These are phyloP conservation scores for Kingdonia uniflora DNA, from an alignment of 164 flowering plant genomes.

Conservation along the genomic window DNA sequence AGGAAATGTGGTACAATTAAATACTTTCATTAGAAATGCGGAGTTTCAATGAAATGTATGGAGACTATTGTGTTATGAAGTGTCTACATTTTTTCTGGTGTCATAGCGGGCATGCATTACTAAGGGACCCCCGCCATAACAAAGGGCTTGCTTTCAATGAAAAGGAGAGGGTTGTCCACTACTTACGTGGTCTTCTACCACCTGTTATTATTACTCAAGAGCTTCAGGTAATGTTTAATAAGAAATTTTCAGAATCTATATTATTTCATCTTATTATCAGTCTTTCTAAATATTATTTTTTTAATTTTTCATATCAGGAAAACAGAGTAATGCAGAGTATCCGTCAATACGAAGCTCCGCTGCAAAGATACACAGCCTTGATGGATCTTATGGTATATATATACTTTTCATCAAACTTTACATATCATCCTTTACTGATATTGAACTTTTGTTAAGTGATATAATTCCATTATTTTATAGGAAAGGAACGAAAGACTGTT, in stretches of 20 bases:
- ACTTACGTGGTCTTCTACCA: slow-evolving; percentile 73
- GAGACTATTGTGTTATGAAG: neutral
- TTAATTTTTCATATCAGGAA: slow-evolving; percentile 30
- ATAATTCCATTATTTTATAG: slow-evolving; percentile 18
- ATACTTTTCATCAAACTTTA: neutral
- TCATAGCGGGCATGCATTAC: slow-evolving; percentile 52
- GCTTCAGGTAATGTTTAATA: slow-evolving; percentile 41
- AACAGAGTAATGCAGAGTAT: slow-evolving; percentile 59
- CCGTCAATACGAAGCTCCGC: slow-evolving; percentile 58
- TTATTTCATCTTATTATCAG: neutral
- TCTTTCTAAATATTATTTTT: neutral
- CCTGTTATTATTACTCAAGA: slow-evolving; percentile 41
- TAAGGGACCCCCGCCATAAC: slow-evolving; percentile 71
- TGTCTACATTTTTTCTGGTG: slow-evolving; percentile 1
- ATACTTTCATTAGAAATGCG: too few species aligned
- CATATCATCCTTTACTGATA: neutral
- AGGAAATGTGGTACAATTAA: too few species aligned
- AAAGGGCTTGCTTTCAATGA: slow-evolving; percentile 71
- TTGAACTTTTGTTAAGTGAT: neutral
- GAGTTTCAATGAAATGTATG: too few species aligned
- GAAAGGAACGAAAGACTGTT: slow-evolving; percentile 79
- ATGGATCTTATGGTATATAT: slow-evolving; percentile 68
- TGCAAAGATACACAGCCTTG: slow-evolving; percentile 62
- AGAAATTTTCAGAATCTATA: neutral
- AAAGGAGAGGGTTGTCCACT: slow-evolving; percentile 70